Conservation (phyloP, 2,329 filamentous ascomycete genomes). For the Nothophoma quercina region DNA sequence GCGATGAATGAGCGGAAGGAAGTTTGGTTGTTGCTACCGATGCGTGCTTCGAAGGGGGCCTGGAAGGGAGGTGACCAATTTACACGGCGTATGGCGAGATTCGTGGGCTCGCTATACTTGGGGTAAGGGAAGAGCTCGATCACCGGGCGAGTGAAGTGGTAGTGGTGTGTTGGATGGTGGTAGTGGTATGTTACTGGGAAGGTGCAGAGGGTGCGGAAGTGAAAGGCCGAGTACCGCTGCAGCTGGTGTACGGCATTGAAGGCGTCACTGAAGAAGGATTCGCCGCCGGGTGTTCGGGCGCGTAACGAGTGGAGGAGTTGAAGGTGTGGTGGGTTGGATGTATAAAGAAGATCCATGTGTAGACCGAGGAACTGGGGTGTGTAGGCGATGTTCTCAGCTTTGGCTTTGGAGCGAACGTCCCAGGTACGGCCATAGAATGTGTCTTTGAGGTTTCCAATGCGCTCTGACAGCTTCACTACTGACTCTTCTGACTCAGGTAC, state of each 20-base stretch:
- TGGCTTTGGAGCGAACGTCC: conserved; percentile 82
- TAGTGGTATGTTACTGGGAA: conserved; percentile 70
- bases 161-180: conserved; percentile 66
- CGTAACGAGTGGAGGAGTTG: conserved; percentile 90
- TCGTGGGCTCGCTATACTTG: conserved; percentile 39
- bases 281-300: conserved; percentile 80
- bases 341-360: conserved; percentile 94
- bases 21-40: conserved; percentile 37
- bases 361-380: conserved; percentile 82
- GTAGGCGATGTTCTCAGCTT: conserved; percentile 90
- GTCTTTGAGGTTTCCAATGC: conserved; percentile 80
- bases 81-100: conserved; percentile 52
- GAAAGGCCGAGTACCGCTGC: conserved; percentile 21
- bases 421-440: conserved; percentile 93
- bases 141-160: conserved; percentile 66
- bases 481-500: conserved; percentile 73
- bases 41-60: conserved; percentile 56
- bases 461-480: conserved; percentile 72
- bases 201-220: conserved; percentile 53
- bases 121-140: conserved; percentile 54
- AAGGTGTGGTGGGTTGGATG: conserved; percentile 77
- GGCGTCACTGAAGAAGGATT: conserved; percentile 85
- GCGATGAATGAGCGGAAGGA: conserved; percentile 42
- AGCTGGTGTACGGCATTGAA: conserved; percentile 65
- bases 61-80: conserved; percentile 87